Evolutionary conservation across 2,329 filamentous ascomycete species (phyloP).

Genomic region (Fusarium sp.): DNA sequence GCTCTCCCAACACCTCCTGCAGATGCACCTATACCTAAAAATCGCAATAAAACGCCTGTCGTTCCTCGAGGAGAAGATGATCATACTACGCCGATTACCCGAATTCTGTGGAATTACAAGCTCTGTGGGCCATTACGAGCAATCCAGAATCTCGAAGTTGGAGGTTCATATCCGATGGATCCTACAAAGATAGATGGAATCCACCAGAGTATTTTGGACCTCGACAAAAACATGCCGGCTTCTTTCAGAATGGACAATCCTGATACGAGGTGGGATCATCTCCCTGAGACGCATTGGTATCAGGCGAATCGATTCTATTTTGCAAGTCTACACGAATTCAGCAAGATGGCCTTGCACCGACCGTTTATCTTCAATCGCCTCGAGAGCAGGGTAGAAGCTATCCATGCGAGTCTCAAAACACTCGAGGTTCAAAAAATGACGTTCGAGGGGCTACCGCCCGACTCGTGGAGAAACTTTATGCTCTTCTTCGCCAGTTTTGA

Average conservation of each 20-base stretch:
- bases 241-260: constrained; percentile 68
- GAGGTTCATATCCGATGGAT: constrained; percentile 67
- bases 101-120: constrained; percentile 64
- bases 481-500: constrained; percentile 75
- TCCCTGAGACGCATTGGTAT: constrained; percentile 68
- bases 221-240: constrained; percentile 64
- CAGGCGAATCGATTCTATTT: constrained; percentile 59
- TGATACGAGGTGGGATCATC: constrained; percentile 68
- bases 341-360: constrained; percentile 70
- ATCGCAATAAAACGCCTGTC: constrained; percentile 63
- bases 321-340: constrained; percentile 65
- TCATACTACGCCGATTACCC: constrained; percentile 69
- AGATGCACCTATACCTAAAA: constrained; percentile 64
- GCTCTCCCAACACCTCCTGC: constrained; percentile 64
- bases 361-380: constrained; percentile 72
- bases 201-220: constrained; percentile 63
- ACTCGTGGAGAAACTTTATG: constrained; percentile 65
- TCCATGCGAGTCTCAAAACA: constrained; percentile 68
- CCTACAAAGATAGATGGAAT: constrained; percentile 67
- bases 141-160: constrained; percentile 68
- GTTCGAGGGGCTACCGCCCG: constrained; percentile 62
- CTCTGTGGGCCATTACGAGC: constrained; percentile 63
- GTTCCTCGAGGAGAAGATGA: constrained; percentile 63
- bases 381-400: constrained; percentile 66
- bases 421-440: constrained; percentile 66